Conservation (phyloP, 2,329 filamentous ascomycete genomes). For the Clonostachys chloroleuca region DNA sequence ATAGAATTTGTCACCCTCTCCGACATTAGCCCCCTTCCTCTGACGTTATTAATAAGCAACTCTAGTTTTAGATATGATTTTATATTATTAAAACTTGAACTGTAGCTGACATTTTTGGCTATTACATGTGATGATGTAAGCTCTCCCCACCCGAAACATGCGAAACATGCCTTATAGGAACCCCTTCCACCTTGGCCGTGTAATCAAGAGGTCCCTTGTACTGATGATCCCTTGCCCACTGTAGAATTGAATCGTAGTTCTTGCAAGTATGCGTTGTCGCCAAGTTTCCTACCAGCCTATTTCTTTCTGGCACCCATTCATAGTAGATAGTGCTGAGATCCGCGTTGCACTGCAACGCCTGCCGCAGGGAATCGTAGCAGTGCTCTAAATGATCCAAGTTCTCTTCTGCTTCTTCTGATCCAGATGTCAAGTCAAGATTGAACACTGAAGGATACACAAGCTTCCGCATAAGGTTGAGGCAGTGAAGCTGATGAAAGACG, state of each 20-base stretch:
- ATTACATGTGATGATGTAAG: too few species aligned
- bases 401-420: conserved; percentile 34
- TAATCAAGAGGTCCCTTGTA: conserved; percentile 5
- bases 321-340: conserved; percentile 51
- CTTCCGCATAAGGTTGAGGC: conserved; percentile 40
- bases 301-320: conserved; percentile 34
- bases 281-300: conserved; percentile 47
- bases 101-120: too few species aligned
- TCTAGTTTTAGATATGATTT: too few species aligned
- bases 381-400: conserved; percentile 32
- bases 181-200: conserved; percentile 6
- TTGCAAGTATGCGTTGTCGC: conserved; percentile 46
- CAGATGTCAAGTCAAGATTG: conserved; percentile 26
- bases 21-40: too few species aligned
- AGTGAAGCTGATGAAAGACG: conserved; percentile 48
- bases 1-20: too few species aligned
- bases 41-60: too few species aligned
- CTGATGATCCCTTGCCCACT: conserved; percentile 36
- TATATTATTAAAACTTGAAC: too few species aligned
- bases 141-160: too few species aligned
- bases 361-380: conserved; percentile 48
- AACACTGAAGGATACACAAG: conserved; percentile 44
- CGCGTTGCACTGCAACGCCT: conserved; percentile 48
- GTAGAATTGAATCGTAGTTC: conserved; percentile 43
- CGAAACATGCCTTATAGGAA: conserved; percentile 3